Base-by-base conservation (phyloP, 371 early-diverging fungal genomes). In the Furculomyces boomerangus region DNA sequence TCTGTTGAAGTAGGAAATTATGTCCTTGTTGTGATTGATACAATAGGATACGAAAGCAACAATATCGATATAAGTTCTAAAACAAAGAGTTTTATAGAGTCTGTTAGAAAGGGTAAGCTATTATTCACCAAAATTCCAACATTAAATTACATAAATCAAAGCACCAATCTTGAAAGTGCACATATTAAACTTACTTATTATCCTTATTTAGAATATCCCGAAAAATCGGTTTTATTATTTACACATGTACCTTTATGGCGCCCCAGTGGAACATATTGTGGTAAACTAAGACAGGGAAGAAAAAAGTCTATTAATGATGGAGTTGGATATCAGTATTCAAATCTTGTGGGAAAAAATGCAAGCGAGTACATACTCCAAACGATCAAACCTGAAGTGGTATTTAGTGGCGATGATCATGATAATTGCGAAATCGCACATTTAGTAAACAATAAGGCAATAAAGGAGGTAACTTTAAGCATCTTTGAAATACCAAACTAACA, bases 361-460 rank as follows among this genome's bases (percentile, higher is more conserved):
- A 73, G 85, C 0, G 32, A 60, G 0, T 31, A 65, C 26, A 69
- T 94, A n/a, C 64, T 93, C 13, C 56, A 69, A 0, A 68, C 48
- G 0, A 59, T 89, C 14, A 58, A 75, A 22, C 92, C 95, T 0
- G 60, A 63, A 0, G 66, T 80, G 3, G 71, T 90, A 1, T 80
- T 93, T 53, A 86, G 86, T 44, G 95, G 90, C 20, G 93, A 94
- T 59, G 92, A 94, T 63, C 93, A 94, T 57, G 92, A 93, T 57
- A 83, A 83, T 60, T 94, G 95, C 60, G 68, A 66, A 46, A 65
- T 79, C 1, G 46, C 59, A 1, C 84, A 84, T 55, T 30, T n/a
- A 7, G n/a, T 58, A 10, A 25, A 20, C 22, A 18, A 50, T 26
- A 32, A 30, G 20, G 20, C 5, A 13, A 31, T 20, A 13, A 27